phyloP scores from a whole-genome alignment of 768 basidiomycete species.

The Rubroboletus pulcherrimus region DNA sequence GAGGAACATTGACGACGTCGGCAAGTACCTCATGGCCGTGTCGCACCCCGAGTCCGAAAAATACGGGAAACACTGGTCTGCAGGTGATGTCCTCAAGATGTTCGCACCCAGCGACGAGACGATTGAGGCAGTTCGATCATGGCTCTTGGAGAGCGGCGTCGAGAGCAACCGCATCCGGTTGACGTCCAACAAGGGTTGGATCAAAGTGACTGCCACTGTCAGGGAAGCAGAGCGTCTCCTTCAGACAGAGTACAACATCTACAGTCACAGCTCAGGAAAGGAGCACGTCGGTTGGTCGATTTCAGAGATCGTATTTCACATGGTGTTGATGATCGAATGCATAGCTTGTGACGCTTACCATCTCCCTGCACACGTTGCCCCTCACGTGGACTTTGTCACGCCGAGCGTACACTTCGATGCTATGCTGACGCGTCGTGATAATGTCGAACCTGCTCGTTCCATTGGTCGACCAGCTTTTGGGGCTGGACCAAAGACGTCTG shows the following conservation, averaged over 20 bases:
- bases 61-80: slow-evolving; percentile 34
- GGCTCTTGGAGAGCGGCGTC: slow-evolving; percentile 29
- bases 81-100: slow-evolving; percentile 21
- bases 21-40: slow-evolving; percentile 30
- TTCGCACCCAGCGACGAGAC: slow-evolving; percentile 29
- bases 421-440: slow-evolving; percentile 16
- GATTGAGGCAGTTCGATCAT: slow-evolving; percentile 23
- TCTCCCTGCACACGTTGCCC: slow-evolving; percentile 28
- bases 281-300: slow-evolving; percentile 27
- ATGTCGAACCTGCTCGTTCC: slow-evolving; percentile 6
- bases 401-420: slow-evolving; percentile 33
- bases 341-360: slow-evolving; percentile 34
- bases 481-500: slow-evolving; percentile 22
- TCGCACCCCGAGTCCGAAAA: slow-evolving; percentile 32
- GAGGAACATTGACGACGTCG: slow-evolving; percentile 27
- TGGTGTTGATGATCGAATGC: not conserved
- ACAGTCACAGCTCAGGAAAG: slow-evolving; percentile 26
- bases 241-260: slow-evolving; percentile 33
- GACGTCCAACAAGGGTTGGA: slow-evolving; percentile 21
- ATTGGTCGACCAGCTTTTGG: slow-evolving; percentile 16
- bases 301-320: not conserved
- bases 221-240: slow-evolving; percentile 34
- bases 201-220: slow-evolving; percentile 28
- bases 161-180: slow-evolving; percentile 20
- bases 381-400: slow-evolving; percentile 34